phyloP scores from a whole-genome alignment of 179 eudicot species.

The Patellifolia procumbens region DNA sequence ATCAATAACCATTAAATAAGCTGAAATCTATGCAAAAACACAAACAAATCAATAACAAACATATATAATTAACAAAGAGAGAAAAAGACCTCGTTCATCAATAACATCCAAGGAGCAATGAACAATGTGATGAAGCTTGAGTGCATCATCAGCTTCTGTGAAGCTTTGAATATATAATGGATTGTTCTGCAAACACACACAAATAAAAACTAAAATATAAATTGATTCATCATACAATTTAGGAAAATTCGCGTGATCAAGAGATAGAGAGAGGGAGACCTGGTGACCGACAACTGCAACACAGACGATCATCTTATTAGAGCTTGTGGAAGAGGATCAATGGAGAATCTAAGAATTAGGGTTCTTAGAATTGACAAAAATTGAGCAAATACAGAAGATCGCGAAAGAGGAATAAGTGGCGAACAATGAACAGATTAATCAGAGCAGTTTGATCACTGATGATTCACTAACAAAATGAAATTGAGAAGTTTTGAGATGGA shows the following conservation, averaged over 20 bases:
- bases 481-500: too few relatives aligned
- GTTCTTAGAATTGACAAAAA: too few relatives aligned
- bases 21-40: not conserved
- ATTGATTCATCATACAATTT: not conserved
- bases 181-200: constrained; percentile 57
- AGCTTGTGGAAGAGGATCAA: too few relatives aligned
- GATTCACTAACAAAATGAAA: too few relatives aligned
- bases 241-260: not conserved
- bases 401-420: too few relatives aligned
- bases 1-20: not conserved
- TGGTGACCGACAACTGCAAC: constrained; percentile 95
- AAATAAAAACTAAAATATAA: not conserved
- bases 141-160: constrained; percentile 91
- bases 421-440: too few relatives aligned
- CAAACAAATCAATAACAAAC: not conserved
- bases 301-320: constrained; percentile 51
- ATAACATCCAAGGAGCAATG: constrained; percentile 96
- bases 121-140: constrained; percentile 96
- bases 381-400: too few relatives aligned
- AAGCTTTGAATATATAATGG: constrained; percentile 95
- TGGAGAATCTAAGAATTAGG: too few relatives aligned
- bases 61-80: not conserved
- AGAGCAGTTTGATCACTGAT: too few relatives aligned
- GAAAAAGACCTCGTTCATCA: constrained; percentile 73
- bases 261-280: constrained; percentile 37